phyloP scores from a whole-genome alignment of 1,139 yeast genomes.

The Tardiomyces blankii region DNA sequence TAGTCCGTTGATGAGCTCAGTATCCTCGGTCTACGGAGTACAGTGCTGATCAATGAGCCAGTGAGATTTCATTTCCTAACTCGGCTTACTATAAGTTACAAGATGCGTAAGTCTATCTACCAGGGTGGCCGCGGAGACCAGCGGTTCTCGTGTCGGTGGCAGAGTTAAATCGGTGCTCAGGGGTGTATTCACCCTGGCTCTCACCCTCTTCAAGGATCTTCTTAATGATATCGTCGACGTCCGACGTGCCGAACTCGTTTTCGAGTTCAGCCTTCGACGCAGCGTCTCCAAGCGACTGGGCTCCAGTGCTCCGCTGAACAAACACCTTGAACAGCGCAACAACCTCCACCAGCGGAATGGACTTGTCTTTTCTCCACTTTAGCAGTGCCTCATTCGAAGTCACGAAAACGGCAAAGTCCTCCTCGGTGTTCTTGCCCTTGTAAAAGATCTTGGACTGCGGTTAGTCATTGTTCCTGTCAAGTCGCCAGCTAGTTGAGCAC shows the following conservation, averaged over 20 bases:
- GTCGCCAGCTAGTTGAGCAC: too few relatives aligned
- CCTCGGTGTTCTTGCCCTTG: constrained; percentile 41
- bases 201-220: constrained; percentile 32
- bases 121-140: not conserved
- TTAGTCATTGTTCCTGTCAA: too few relatives aligned
- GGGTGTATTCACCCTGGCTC: not conserved
- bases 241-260: constrained; percentile 50
- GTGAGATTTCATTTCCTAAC: too few relatives aligned
- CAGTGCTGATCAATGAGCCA: too few relatives aligned
- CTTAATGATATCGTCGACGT: constrained; percentile 34
- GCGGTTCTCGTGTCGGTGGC: not conserved
- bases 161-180: not conserved
- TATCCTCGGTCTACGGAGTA: too few relatives aligned
- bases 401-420: constrained; percentile 56
- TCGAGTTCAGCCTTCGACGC: constrained; percentile 58
- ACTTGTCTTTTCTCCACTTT: constrained; percentile 39
- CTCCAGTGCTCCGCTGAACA: constrained; percentile 51
- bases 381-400: constrained; percentile 42
- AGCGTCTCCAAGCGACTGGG: constrained; percentile 59
- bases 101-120: not conserved
- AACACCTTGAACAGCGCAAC: constrained; percentile 58
- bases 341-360: constrained; percentile 51
- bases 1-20: too few relatives aligned
- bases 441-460: constrained; percentile 34
- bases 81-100: not conserved